A percentile compares a stretch with the other conserved stretches of the same genome.
Conservation (phyloP, 768 basidiomycete species). For the Agaricus subrufescens region DNA sequence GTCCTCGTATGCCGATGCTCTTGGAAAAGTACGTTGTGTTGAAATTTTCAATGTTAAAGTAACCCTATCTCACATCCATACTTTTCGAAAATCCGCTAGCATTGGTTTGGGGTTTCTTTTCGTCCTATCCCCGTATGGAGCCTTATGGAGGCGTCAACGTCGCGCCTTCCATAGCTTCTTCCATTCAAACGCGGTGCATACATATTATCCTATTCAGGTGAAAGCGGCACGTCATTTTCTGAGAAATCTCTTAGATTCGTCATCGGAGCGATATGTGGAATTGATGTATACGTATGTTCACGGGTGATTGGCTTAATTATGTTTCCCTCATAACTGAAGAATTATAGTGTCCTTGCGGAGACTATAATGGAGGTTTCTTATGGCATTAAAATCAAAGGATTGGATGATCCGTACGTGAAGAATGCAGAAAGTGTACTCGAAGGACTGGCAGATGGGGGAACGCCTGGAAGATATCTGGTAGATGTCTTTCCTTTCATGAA, state of each 20-base stretch:
- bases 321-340: background rate
- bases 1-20: constrained; percentile 15
- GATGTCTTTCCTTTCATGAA: constrained; percentile 17
- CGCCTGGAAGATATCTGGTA: constrained; percentile 16
- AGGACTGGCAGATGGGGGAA: constrained; percentile 16
- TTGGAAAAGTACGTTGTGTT: background rate
- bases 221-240: constrained; percentile 18
- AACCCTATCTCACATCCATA: background rate
- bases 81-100: background rate
- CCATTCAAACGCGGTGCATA: constrained; percentile 7
- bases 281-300: background rate
- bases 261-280: constrained; percentile 21
- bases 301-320: too few species aligned
- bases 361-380: constrained; percentile 21
- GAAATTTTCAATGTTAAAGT: background rate
- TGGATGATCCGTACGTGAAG: constrained; percentile 30
- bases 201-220: constrained; percentile 6
- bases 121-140: constrained; percentile 37
- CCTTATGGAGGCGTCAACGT: constrained; percentile 42
- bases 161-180: constrained; percentile 18
- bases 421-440: constrained; percentile 25
- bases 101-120: constrained; percentile 22
- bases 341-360: constrained; percentile 6
- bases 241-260: constrained; percentile 32
- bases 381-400: constrained; percentile 21